These are phyloP conservation scores for Graphiopsis chlorocephala DNA, from an alignment of 2,329 filamentous ascomycete species.

Conservation along the genomic window DNA sequence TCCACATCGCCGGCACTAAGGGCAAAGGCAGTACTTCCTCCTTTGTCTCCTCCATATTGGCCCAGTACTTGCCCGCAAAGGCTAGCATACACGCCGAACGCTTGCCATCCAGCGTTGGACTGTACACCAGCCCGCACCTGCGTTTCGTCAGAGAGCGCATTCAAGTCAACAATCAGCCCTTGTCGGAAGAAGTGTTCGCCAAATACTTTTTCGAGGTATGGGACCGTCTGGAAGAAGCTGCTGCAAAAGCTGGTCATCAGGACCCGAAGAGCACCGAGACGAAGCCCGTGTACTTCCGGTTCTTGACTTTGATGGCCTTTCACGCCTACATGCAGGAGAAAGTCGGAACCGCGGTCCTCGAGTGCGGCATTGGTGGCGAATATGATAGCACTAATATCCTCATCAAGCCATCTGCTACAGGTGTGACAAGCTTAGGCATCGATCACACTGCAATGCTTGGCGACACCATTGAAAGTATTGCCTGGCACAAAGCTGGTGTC, in stretches of 20 bases:
- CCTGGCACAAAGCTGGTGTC: conserved; percentile 90
- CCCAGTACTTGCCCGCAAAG: conserved; percentile 53
- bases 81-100: conserved; percentile 32
- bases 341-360: conserved; percentile 75
- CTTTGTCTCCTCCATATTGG: conserved; percentile 76
- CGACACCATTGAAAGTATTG: conserved; percentile 73
- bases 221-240: conserved; percentile 62
- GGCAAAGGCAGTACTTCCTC: conserved; percentile 89
- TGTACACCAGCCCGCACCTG: conserved; percentile 84
- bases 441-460: conserved; percentile 83
- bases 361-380: conserved; percentile 92
- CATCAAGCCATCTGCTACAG: conserved; percentile 64
- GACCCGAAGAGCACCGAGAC: conserved; percentile 52
- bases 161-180: conserved; percentile 69
- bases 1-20: conserved; percentile 92
- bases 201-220: conserved; percentile 81
- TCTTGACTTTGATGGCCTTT: conserved; percentile 82
- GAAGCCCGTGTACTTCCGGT: conserved; percentile 92
- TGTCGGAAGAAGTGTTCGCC: conserved; percentile 68
- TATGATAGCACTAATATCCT: conserved; percentile 91
- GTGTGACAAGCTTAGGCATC: conserved; percentile 77
- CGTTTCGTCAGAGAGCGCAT: conserved; percentile 82
- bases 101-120: conserved; percentile 53
- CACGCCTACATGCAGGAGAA: conserved; percentile 76
- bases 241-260: conserved; percentile 48